These are phyloP conservation scores for Apiospora saccharicola DNA, from an alignment of 2,329 filamentous ascomycete species.

Conservation along the genomic window DNA sequence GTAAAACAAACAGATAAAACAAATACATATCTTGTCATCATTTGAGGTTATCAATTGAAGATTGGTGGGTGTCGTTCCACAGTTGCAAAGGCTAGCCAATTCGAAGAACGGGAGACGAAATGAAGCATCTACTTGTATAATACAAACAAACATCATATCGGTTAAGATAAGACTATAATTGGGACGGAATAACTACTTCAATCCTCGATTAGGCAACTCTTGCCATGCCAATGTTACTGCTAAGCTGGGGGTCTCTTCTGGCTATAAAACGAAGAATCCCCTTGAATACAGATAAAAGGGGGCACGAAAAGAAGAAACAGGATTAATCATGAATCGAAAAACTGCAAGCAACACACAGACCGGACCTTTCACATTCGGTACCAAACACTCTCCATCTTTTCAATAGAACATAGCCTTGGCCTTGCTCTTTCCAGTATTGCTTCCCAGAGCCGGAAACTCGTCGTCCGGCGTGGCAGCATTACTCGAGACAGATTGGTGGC, in stretches of 20 bases:
- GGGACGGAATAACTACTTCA: background rate
- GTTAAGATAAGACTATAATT: background rate
- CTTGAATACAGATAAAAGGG: background rate
- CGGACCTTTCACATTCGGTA: slow-evolving; percentile 17
- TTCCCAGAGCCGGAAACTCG: slow-evolving; percentile 40
- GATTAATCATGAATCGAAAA: slow-evolving; percentile 28
- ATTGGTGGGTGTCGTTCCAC: background rate
- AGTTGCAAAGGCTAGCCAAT: too few relatives aligned
- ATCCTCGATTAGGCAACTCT: background rate
- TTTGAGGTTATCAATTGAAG: background rate
- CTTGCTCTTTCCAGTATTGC: slow-evolving; percentile 36
- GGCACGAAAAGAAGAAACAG: slow-evolving; percentile 25
- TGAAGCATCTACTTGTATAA: background rate
- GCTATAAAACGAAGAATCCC: background rate
- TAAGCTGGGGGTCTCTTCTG: background rate
- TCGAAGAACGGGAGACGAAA: too few relatives aligned
- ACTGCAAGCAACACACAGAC: background rate
- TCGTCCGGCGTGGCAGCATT: slow-evolving; percentile 31
- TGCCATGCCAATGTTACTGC: background rate
- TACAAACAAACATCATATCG: background rate
- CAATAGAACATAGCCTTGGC: slow-evolving; percentile 29
- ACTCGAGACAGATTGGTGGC: slow-evolving; percentile 35
- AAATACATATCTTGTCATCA: background rate
- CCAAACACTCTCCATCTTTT: background rate
- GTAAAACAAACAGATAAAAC: background rate